Conservation (phyloP, 371 early-diverging fungal species). For the Apophysomyces trapeziformis region DNA sequence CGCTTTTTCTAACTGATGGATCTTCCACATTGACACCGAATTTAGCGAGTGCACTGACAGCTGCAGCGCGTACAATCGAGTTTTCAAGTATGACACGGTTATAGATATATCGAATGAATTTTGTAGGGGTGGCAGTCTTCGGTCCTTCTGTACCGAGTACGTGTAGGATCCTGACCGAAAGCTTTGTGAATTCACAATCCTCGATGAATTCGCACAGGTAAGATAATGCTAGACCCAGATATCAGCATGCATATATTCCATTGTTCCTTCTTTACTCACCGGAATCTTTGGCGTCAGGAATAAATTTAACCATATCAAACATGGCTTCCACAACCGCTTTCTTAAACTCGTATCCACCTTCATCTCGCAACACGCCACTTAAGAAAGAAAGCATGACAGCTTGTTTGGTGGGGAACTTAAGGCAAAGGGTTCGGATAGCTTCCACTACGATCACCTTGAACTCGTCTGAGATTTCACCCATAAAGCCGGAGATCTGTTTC, state of each 20-base stretch:
- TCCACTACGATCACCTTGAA: conserved; percentile 98
- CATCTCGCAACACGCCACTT: conserved; percentile 92
- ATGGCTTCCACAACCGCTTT: conserved; percentile 96
- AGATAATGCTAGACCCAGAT: conserved; percentile 69
- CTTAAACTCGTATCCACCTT: conserved; percentile 97
- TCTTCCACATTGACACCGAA: conserved; percentile 89
- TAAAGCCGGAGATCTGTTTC: conserved; percentile 96
- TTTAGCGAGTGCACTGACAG: conserved; percentile 92
- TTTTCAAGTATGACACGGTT: conserved; percentile 98
- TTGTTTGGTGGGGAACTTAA: conserved; percentile 98
- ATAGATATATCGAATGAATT: conserved; percentile 97
- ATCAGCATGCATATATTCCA: neutral
- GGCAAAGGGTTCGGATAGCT: conserved; percentile 92
- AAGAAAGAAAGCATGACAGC: conserved; percentile 91
- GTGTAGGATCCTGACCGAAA: conserved; percentile 94
- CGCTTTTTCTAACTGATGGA: conserved; percentile 73
- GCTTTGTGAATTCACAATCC: conserved; percentile 97
- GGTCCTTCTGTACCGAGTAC: conserved; percentile 96
- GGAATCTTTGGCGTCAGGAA: conserved; percentile 92
- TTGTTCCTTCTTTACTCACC: conserved; percentile 40
- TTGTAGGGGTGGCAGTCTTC: conserved; percentile 85
- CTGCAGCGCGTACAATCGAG: conserved; percentile 97
- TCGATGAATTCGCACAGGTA: conserved; percentile 99
- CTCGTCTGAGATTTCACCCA: conserved; percentile 97
- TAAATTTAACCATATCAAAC: conserved; percentile 91